Conservation (phyloP, 2,329 filamentous ascomycete genomes). For the Leptosphaerulina australis region DNA sequence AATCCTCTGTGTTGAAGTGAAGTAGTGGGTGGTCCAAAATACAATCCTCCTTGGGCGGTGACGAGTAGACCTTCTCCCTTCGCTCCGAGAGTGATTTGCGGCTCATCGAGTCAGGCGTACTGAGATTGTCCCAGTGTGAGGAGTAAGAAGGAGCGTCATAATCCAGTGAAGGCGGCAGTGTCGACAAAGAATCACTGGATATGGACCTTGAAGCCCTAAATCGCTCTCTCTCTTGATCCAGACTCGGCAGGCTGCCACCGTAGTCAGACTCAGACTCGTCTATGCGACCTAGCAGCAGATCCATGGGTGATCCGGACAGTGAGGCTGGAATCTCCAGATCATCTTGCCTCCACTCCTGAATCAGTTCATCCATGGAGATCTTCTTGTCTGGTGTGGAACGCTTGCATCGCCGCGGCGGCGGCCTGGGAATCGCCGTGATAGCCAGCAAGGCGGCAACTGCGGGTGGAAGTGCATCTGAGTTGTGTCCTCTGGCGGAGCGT, state of each 20-base stretch:
- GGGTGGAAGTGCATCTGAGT: conserved; percentile 56
- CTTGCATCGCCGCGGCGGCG: conserved; percentile 50
- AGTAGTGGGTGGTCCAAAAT: conserved; percentile 63
- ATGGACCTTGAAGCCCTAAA: conserved; percentile 54
- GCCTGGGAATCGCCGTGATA: conserved; percentile 64
- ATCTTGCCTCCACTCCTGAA: conserved; percentile 61
- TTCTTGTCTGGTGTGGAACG: conserved; percentile 50
- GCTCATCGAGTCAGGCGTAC: conserved; percentile 42
- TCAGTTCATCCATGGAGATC: conserved; percentile 63
- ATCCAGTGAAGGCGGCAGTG: conserved; percentile 53
- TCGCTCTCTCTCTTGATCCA: conserved; percentile 52
- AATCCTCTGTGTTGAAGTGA: conserved; percentile 45
- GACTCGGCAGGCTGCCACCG: conserved; percentile 49
- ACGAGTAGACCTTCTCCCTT: conserved; percentile 55
- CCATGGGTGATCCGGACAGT: conserved; percentile 56
- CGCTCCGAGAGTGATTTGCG: conserved; percentile 44
- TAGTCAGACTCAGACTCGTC: conserved; percentile 53
- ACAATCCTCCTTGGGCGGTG: conserved; percentile 60
- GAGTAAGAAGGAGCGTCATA: conserved; percentile 55
- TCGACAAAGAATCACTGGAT: conserved; percentile 64
- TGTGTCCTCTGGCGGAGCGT: conserved; percentile 44
- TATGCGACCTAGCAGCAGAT: conserved; percentile 62
- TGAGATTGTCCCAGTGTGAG: conserved; percentile 50
- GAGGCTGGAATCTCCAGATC: conserved; percentile 47
- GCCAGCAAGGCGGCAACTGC: conserved; percentile 64